Evolutionary conservation across 2,329 filamentous ascomycete genomes (phyloP).

Genomic region (Graphilbum ipis-grandicollis): DNA sequence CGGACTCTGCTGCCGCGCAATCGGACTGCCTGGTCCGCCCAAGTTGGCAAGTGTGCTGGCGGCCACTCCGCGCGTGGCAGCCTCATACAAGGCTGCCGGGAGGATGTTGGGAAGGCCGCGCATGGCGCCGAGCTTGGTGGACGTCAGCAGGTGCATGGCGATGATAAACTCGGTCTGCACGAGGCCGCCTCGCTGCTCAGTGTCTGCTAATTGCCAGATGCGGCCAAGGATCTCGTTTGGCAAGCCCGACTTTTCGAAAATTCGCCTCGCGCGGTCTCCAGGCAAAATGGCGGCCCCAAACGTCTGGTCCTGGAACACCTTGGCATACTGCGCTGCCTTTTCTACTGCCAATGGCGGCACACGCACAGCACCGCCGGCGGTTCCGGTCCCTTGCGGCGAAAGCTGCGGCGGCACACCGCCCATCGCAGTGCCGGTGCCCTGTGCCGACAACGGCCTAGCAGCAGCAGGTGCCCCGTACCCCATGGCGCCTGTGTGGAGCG

Average conservation of each 20-base stretch:
- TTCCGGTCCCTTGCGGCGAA: constrained; percentile 15
- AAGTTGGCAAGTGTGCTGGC: not conserved
- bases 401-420: constrained; percentile 3
- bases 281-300: constrained; percentile 57
- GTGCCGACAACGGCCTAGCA: constrained; percentile 27
- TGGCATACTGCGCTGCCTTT: constrained; percentile 75
- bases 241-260: constrained; percentile 84
- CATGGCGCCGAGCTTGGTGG: constrained; percentile 70
- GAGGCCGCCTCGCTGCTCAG: constrained; percentile 75
- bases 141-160: constrained; percentile 92
- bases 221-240: constrained; percentile 82
- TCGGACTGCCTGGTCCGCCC: constrained; percentile 15
- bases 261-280: constrained; percentile 75
- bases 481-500: constrained; percentile 3
- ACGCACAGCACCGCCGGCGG: constrained; percentile 36
- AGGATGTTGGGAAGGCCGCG: constrained; percentile 64
- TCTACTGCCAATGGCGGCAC: constrained; percentile 79
- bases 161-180: constrained; percentile 89
- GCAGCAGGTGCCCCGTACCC: constrained; percentile 9
- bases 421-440: constrained; percentile 28
- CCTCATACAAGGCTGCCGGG: constrained; percentile 77
- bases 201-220: constrained; percentile 92
- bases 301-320: constrained; percentile 80
- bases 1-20: constrained; percentile 29
- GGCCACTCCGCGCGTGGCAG: constrained; percentile 50